Percentiles rank a stretch among this genome's conserved stretches.
phyloP scores from a whole-genome alignment of 2,329 filamentous ascomycete species.

The Pseudohalonectria lignicola region DNA sequence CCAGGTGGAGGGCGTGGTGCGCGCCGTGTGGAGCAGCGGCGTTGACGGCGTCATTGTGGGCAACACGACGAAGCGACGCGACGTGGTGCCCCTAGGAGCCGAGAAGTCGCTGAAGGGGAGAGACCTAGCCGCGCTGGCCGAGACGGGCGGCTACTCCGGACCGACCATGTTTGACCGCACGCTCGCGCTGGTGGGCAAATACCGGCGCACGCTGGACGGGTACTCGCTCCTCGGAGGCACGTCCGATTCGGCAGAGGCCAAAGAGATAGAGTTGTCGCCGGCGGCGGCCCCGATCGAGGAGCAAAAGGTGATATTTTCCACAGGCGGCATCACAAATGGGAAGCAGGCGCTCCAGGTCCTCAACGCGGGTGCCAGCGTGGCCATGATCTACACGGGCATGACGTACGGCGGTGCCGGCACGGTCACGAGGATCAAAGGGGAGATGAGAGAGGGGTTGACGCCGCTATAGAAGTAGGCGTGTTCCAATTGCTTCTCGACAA shows the following conservation, averaged over 20 bases:
- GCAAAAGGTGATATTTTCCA: constrained; percentile 82
- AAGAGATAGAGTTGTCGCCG: constrained; percentile 12
- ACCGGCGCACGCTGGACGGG: constrained; percentile 57
- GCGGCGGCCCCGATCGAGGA: constrained; percentile 15
- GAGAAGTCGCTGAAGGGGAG: constrained; percentile 46
- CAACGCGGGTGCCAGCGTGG: constrained; percentile 80
- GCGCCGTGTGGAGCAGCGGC: constrained; percentile 71
- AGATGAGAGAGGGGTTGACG: constrained; percentile 38
- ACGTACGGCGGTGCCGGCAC: constrained; percentile 56
- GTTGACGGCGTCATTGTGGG: constrained; percentile 95
- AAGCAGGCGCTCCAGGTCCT: constrained; percentile 72
- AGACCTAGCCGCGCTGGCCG: constrained; percentile 58
- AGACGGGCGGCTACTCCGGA: constrained; percentile 83
- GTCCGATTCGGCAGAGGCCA: constrained; percentile 16
- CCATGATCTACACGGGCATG: constrained; percentile 79
- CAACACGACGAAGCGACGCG: constrained; percentile 84
- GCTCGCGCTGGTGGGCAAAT: constrained; percentile 65
- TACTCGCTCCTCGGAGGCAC: constrained; percentile 25
- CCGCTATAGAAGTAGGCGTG: no score
- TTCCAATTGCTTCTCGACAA: no score
- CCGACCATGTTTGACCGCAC: constrained; percentile 81
- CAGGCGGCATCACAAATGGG: constrained; percentile 84
- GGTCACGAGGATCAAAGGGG: constrained; percentile 52
- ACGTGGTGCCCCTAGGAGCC: constrained; percentile 52
- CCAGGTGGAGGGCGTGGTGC: constrained; percentile 80